A percentile compares a stretch with the other conserved stretches of the same genome.
Evolutionary conservation across 2,329 filamentous ascomycete genomes (phyloP).

Genomic region (Chalaropsis ovoidea): DNA sequence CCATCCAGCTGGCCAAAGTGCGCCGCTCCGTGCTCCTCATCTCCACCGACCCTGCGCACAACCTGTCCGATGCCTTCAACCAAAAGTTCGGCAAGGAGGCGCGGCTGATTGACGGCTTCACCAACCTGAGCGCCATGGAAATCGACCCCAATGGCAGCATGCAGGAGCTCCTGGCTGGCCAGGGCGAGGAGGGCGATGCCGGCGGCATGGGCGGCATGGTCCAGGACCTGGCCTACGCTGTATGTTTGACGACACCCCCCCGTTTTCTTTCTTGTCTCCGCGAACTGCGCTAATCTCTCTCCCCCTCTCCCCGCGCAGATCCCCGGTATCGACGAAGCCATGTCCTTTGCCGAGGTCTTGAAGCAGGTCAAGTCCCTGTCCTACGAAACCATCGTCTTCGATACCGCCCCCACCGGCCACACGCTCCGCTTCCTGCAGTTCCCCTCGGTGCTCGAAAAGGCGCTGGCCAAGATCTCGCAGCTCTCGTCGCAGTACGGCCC

Average conservation of each 20-base stretch:
- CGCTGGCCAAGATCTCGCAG: conserved; percentile 91
- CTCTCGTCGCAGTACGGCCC: conserved; percentile 90
- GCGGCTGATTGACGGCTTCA: conserved; percentile 79
- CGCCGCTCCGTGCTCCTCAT: conserved; percentile 95
- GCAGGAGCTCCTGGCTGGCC: conserved; percentile 77
- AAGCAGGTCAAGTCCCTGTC: conserved; percentile 99
- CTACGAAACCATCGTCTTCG: conserved; percentile 98
- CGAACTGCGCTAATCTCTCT: not conserved
- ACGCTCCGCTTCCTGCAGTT: conserved; percentile 98
- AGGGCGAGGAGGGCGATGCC: conserved; percentile 59
- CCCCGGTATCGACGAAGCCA: conserved; percentile 95
- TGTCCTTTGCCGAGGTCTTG: conserved; percentile 98
- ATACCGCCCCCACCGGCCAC: conserved; percentile 94
- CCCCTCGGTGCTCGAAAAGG: conserved; percentile 95
- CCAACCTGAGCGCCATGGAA: conserved; percentile 95
- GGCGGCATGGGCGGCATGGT: conserved; percentile 86
- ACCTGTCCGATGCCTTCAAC: conserved; percentile 92
- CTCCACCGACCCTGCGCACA: conserved; percentile 96
- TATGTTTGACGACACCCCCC: conserved; percentile 38
- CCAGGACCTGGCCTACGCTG: conserved; percentile 94
- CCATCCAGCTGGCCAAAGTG: conserved; percentile 91
- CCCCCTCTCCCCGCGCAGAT: conserved; percentile 49
- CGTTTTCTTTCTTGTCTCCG: not conserved
- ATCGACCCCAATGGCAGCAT: conserved; percentile 98
- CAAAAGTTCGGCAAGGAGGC: conserved; percentile 99